Conservation (phyloP, 768 basidiomycete species). For the Saitozyma sp. region DNA sequence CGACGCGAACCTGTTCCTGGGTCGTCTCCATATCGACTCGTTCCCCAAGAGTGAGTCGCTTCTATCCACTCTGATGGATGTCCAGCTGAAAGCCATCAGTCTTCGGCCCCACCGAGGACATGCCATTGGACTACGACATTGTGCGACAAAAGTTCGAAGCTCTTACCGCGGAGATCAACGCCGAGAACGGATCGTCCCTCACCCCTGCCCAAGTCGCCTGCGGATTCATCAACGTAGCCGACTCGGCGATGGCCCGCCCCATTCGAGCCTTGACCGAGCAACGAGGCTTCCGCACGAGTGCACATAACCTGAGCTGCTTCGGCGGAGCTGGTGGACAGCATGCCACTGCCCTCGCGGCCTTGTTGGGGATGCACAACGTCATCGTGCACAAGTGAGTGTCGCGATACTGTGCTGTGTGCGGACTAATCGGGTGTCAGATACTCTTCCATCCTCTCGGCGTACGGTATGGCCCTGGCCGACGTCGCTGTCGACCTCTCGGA, state of each 20-base stretch:
- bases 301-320: conserved; percentile 59
- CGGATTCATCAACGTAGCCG: conserved; percentile 90
- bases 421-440: conserved; percentile 57
- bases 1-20: conserved; percentile 69
- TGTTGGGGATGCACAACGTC: conserved; percentile 30
- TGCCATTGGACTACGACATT: conserved; percentile 74
- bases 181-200: conserved; percentile 59
- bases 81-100: conserved; percentile 69
- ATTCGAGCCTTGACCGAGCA: conserved; percentile 90
- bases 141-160: conserved; percentile 67
- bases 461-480: conserved; percentile 65
- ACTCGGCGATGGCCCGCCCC: conserved; percentile 93
- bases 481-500: conserved; percentile 69
- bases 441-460: conserved; percentile 90
- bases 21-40: conserved; percentile 60
- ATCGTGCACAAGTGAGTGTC: not conserved
- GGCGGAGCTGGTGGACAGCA: conserved; percentile 53
- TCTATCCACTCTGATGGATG: not conserved
- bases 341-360: conserved; percentile 17
- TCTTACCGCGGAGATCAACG: conserved; percentile 69
- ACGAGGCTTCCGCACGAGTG: conserved; percentile 75
- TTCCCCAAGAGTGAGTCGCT: conserved; percentile 64
- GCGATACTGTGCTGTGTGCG: not conserved
- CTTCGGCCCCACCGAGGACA: conserved; percentile 86
- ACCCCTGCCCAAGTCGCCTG: conserved; percentile 71